Conservation (phyloP, 257 asterid species). For the Capsicum chinense region DNA sequence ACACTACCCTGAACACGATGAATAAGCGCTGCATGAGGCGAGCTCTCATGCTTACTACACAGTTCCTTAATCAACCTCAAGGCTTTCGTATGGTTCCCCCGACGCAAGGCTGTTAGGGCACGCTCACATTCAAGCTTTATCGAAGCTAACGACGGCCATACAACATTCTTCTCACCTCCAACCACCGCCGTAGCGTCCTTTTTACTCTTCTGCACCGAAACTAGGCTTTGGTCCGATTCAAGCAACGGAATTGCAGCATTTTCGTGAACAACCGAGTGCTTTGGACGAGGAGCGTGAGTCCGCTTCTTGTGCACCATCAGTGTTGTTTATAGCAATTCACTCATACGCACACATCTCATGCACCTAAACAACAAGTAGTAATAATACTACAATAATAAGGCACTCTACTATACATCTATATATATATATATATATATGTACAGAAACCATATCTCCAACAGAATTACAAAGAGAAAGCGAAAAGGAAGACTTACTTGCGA, state of each 20-base stretch:
- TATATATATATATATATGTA: background rate
- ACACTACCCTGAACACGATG: conserved; percentile 78
- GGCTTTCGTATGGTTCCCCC: conserved; percentile 76
- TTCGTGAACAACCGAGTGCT: conserved; percentile 38
- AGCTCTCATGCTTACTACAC: conserved; percentile 56
- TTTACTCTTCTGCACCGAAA: conserved; percentile 7
- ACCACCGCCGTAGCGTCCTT: background rate
- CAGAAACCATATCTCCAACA: background rate
- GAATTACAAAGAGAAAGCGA: background rate
- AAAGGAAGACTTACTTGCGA: background rate
- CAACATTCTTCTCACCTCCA: conserved; percentile 26
- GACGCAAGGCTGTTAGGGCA: conserved; percentile 63
- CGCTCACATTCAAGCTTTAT: conserved; percentile 73
- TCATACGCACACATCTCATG: conserved; percentile 34
- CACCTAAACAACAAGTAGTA: background rate
- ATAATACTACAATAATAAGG: background rate
- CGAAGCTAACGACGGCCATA: conserved; percentile 27
- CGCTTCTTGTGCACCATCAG: conserved; percentile 60
- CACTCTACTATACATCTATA: background rate
- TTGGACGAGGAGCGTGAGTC: conserved; percentile 49
- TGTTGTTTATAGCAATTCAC: conserved; percentile 32
- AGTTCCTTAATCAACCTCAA: conserved; percentile 78
- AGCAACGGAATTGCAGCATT: background rate
- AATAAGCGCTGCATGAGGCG: conserved; percentile 63
- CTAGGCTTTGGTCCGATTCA: conserved; percentile 20